A percentile compares a stretch with the other conserved stretches of the same genome.
Evolutionary conservation across 345 rosid genomes (phyloP).

Genomic region (Lumnitzera littorea): DNA sequence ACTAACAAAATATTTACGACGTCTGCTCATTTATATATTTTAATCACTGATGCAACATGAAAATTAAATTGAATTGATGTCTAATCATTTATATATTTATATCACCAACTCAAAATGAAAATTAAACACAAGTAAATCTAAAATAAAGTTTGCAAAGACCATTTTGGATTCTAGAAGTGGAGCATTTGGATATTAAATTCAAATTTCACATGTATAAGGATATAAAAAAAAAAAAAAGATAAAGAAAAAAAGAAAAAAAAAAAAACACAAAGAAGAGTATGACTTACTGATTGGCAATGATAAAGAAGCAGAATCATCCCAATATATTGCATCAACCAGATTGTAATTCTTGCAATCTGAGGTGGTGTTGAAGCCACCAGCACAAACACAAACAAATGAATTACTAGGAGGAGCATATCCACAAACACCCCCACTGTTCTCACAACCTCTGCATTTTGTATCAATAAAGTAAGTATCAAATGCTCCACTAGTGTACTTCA

Average conservation of each 20-base stretch:
- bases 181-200: no score
- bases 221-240: neutral
- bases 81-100: no score
- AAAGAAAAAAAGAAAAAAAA: no score
- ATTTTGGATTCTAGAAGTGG: no score
- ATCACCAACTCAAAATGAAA: no score
- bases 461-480: constrained; percentile 31
- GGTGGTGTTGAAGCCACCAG: constrained; percentile 23
- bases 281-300: constrained; percentile 4
- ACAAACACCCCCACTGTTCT: constrained; percentile 34
- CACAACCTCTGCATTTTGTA: constrained; percentile 33
- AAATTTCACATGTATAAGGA: neutral
- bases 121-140: no score
- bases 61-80: no score
- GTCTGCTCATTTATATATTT: no score
- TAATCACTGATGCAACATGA: no score
- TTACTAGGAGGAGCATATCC: constrained; percentile 25
- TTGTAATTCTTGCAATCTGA: constrained; percentile 22
- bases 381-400: constrained; percentile 33
- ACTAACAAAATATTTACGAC: no score
- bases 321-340: constrained; percentile 2
- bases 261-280: neutral
- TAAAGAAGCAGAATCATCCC: constrained; percentile 1
- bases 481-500: constrained; percentile 35
- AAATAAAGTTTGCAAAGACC: no score